A percentile compares a stretch with the other conserved stretches of the same genome.
phyloP scores from a whole-genome alignment of 208 protist genomes.

The Trypanosoma caninum region DNA sequence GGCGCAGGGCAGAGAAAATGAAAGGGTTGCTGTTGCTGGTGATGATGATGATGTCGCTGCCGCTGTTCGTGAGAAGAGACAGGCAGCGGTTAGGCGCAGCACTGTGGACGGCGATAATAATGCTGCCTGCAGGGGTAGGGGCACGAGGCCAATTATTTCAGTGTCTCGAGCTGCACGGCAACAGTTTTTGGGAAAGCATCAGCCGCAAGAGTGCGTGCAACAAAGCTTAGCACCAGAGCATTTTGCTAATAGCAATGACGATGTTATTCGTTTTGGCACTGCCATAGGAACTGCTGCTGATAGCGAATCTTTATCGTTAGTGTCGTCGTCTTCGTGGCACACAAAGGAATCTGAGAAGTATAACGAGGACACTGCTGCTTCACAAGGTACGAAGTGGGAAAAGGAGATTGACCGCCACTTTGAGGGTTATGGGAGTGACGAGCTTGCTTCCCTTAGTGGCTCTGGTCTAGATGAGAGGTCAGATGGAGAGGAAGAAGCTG shows the following conservation, averaged over 20 bases:
- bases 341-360: background rate
- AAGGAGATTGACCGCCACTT: conserved; percentile 32
- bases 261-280: conserved; percentile 38
- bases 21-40: background rate
- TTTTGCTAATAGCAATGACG: conserved; percentile 30
- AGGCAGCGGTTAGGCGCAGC: background rate
- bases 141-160: conserved; percentile 24
- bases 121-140: background rate
- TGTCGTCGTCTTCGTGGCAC: background rate
- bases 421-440: conserved; percentile 27
- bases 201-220: background rate
- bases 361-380: background rate
- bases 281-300: background rate
- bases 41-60: background rate
- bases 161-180: conserved; percentile 11
- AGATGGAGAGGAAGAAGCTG: conserved; percentile 12
- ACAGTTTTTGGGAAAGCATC: background rate
- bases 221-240: background rate
- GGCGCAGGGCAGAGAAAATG: background rate
- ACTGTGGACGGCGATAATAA: background rate
- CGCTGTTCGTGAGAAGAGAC: background rate
- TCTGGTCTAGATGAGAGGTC: conserved; percentile 9
- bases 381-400: conserved; percentile 1
- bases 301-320: background rate
- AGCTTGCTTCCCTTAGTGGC: conserved; percentile 6